Evolutionary conservation across 345 rosid genomes (phyloP), one percentile per base, ranked within the genome.

Genomic region (Crucihimalaya himalaica): DNA sequence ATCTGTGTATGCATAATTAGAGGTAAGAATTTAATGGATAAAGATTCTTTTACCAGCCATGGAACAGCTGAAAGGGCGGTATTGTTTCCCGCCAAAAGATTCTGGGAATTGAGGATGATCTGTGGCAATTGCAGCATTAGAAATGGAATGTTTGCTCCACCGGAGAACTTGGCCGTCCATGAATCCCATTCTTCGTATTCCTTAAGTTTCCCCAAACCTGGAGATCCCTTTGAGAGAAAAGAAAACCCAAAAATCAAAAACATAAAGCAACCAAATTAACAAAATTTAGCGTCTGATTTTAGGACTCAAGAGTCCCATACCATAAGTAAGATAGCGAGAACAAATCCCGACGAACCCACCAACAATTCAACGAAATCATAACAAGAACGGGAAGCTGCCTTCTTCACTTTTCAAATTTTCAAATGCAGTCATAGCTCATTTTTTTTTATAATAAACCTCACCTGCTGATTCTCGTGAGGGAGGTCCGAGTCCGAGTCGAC

Each of bases 61-160:
- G 98, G 97, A 3, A 93, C 89, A 2, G 98, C 98, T 0, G 87
- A 67, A 50, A 93, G 92, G 14, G 98, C 98, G 42, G 92, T 69
- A 31, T 86, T 84, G 77, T 93, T 88, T 73, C 94, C 90, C 5
- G 91, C 84, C 71, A 86, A 8, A 39, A 93, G 92, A 80, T 93
- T 93, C 18, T 76, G 88, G 0, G 96, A 81, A 57, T 93, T 93
- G 74, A 93, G 97, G 66, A 82, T 85, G 28, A 93, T 93, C 86
- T 93, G 98, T 46, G 98, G 98, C 79, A 93, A 58, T 59, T 93
- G 98, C 13, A 91, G 84, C 70, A 93, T 54, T 66, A 89, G 73
- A 80, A 93, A 93, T 8, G 98, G 98, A 47, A 93, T 54, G 75
- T 84, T 91, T 37, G 98, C 71, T 6, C 78, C 90, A 7, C 84